These are phyloP conservation scores for Leptographium radiaticola DNA, from an alignment of 2,329 filamentous ascomycete genomes.

Conservation along the genomic window DNA sequence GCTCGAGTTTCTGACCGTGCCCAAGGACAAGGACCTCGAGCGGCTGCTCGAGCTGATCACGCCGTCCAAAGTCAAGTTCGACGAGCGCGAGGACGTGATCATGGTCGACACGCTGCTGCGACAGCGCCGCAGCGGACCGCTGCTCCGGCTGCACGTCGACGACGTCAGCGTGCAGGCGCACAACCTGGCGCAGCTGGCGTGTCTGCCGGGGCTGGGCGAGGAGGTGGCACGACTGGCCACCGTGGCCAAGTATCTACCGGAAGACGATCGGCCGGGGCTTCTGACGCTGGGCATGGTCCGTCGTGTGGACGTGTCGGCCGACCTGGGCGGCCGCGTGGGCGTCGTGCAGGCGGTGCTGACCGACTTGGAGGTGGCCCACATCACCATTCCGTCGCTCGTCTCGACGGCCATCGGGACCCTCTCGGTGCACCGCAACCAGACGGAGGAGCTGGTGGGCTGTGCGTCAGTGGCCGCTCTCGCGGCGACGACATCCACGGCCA, in stretches of 20 bases:
- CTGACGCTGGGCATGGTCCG: constrained; percentile 60
- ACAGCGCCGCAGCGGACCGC: constrained; percentile 74
- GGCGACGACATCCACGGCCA: background rate
- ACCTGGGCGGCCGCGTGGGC: constrained; percentile 59
- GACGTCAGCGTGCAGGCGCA: constrained; percentile 49
- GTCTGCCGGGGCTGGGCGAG: constrained; percentile 57
- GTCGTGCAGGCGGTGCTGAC: constrained; percentile 42
- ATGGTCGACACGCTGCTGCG: constrained; percentile 82
- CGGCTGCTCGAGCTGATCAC: constrained; percentile 75
- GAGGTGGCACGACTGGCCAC: constrained; percentile 74
- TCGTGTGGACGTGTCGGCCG: constrained; percentile 45
- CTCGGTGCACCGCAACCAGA: constrained; percentile 47
- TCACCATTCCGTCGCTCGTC: constrained; percentile 70
- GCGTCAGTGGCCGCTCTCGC: constrained; percentile 17
- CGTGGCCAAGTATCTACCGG: constrained; percentile 87
- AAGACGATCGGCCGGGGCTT: constrained; percentile 85
- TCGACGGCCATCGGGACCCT: constrained; percentile 61
- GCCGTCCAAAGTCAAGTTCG: constrained; percentile 80
- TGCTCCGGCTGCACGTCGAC: constrained; percentile 58
- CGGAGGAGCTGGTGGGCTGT: constrained; percentile 59
- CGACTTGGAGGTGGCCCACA: constrained; percentile 62
- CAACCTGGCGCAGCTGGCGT: constrained; percentile 50
- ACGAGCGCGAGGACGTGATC: constrained; percentile 79
- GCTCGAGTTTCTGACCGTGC: constrained; percentile 58
- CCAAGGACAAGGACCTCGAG: constrained; percentile 70